Conservation (phyloP, 352 stramenopile species). For the Globisporangium orthogonon region DNA sequence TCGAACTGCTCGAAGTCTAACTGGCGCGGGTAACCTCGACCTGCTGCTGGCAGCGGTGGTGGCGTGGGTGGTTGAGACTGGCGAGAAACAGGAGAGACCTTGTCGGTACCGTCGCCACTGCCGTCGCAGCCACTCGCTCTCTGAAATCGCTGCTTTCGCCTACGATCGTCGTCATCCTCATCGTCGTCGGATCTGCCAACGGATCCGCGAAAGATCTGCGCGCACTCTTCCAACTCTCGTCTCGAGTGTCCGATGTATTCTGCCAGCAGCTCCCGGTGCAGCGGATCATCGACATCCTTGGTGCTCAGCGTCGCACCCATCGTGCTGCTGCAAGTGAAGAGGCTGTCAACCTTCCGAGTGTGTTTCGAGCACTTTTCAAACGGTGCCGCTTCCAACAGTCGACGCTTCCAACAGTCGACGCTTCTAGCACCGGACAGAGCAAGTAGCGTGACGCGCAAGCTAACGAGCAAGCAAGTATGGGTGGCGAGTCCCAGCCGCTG, state of each 20-base stretch:
- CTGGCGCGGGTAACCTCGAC: conserved; percentile 31
- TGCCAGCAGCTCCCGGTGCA: conserved; percentile 33
- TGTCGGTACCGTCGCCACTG: neutral
- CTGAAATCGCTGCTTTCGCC: neutral
- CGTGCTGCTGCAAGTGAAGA: neutral
- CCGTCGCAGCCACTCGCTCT: neutral
- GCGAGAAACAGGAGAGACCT: neutral
- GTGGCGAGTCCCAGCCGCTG: conserved; percentile 40
- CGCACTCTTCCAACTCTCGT: conserved; percentile 47
- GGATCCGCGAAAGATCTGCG: conserved; percentile 37
- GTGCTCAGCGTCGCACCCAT: conserved; percentile 23
- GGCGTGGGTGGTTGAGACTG: no score
- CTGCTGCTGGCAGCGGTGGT: neutral
- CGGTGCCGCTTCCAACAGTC: neutral
- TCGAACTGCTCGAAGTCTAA: conserved; percentile 52
- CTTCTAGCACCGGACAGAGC: neutral
- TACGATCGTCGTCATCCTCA: conserved; percentile 6
- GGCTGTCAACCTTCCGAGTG: no score
- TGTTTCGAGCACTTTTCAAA: no score
- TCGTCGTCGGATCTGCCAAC: conserved; percentile 21
- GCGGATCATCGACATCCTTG: conserved; percentile 9
- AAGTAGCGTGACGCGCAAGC: neutral
- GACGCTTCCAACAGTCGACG: neutral
- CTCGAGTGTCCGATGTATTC: conserved; percentile 50
- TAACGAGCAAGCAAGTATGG: neutral